Conservation (phyloP, 257 asterid genomes). For the Jasminum sambac region DNA sequence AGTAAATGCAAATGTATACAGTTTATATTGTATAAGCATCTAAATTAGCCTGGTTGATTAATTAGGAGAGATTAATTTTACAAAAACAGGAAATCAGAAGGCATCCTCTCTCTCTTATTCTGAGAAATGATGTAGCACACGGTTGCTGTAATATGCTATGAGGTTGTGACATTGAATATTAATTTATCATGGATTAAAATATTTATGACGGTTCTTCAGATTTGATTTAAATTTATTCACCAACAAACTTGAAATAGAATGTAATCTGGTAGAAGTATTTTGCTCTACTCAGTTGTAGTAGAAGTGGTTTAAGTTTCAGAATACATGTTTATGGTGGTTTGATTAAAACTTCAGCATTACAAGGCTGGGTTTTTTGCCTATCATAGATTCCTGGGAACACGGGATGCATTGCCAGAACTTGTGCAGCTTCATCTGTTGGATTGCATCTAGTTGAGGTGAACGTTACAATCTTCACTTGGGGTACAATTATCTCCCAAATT, state of each 20-base stretch:
- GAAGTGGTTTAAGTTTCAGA: conserved; percentile 2
- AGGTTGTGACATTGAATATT: too few species aligned
- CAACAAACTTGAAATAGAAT: too few species aligned
- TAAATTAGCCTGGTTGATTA: background rate
- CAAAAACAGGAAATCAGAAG: background rate
- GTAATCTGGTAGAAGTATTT: background rate
- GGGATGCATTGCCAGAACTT: conserved; percentile 92
- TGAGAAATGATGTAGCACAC: too few species aligned
- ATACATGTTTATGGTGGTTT: conserved; percentile 23
- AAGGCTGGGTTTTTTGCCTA: conserved; percentile 35
- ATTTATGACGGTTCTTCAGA: too few species aligned
- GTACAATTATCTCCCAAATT: background rate
- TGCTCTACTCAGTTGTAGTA: background rate
- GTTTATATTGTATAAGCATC: background rate
- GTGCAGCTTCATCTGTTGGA: conserved; percentile 96
- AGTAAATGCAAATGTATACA: background rate
- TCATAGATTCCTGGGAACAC: conserved; percentile 93
- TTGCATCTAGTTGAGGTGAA: conserved; percentile 84
- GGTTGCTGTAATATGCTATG: too few species aligned
- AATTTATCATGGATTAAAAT: too few species aligned
- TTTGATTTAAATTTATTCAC: too few species aligned
- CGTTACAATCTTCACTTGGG: background rate
- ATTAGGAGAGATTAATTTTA: background rate
- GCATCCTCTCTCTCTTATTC: background rate
- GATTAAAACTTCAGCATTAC: conserved; percentile 15